Base-by-base conservation (phyloP, 1,284 basidiomycete species). In the Golubevia pallescens region DNA sequence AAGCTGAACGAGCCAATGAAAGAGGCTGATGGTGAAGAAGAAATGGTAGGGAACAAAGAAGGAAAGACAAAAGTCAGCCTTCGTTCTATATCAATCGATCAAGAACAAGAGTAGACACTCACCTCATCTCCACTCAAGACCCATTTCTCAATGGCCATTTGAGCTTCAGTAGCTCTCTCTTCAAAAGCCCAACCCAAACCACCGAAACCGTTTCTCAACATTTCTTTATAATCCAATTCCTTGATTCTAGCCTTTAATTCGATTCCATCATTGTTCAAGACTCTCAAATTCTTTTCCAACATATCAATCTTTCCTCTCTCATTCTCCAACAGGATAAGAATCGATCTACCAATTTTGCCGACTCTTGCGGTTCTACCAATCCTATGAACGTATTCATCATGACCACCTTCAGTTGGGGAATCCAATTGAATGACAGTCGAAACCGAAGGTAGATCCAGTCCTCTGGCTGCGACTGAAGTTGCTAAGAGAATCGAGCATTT, bases 361-460 rank as follows among this genome's bases (percentile, higher is more conserved):
- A 77, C 83, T 57, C 83, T 75, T 1, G 83, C 83, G 1, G 83
- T 85, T 20, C 83, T 72, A 1, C 83, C 83, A 19, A 84, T 73
- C 1, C 83, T 69, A 61, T 85, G 83, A n/a, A 85, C 66, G 57
- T 85, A 85, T 67, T 85, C 83, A 58, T 84, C 81, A 13, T 75
- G 74, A 2, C 81, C 80, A 14, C 77, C 78, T 61, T 85, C 83
- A 1, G 81, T 84, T 3, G 83, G 81, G 48, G 80, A 69, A 58
- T 85, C 83, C 57, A 82, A 75, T 60, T 85, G 83, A 14, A 85
- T 69, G 13, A 85, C 83, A 55, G 75, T 76, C 3, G 77, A 67
- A 3, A 85, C 81, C 14, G 74, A 68, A 8, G 80, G 79, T 59
- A 85, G 52, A 60, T 85, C 83, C 28, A 85, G 66, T 52, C 83